Conservation (phyloP, 306 rosid species). For the Cucumis melo region DNA sequence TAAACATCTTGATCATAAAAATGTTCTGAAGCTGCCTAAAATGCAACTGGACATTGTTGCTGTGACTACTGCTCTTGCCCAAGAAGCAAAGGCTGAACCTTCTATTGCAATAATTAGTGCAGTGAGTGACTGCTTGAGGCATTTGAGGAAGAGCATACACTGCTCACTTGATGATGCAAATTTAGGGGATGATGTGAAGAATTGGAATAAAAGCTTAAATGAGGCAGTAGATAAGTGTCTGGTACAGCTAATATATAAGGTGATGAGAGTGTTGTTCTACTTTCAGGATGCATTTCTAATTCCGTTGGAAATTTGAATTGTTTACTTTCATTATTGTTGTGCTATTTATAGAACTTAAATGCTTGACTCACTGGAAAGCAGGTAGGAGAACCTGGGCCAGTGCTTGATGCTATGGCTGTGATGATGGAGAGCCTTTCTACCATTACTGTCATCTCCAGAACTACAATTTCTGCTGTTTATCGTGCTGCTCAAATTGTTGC, state of each 20-base stretch:
- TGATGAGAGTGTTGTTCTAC: conserved; percentile 8
- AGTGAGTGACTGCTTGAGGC: conserved; percentile 74
- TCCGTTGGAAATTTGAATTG: conserved; percentile 2
- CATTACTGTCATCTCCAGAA: conserved; percentile 49
- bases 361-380: conserved; percentile 28
- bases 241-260: conserved; percentile 68
- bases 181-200: conserved; percentile 29
- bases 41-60: conserved; percentile 77
- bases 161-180: conserved; percentile 50
- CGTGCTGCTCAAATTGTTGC: conserved; percentile 80
- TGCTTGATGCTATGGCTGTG: conserved; percentile 79
- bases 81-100: conserved; percentile 56
- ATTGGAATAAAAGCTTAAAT: conserved; percentile 54
- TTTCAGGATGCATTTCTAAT: not conserved
- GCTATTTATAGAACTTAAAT: conserved; percentile 1
- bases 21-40: conserved; percentile 55
- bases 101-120: conserved; percentile 63
- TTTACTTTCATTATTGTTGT: conserved; percentile 4
- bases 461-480: conserved; percentile 54
- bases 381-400: conserved; percentile 85
- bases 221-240: conserved; percentile 83
- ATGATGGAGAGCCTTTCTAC: conserved; percentile 72
- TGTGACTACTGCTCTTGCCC: conserved; percentile 63
- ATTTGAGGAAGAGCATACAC: conserved; percentile 70
- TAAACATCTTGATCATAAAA: conserved; percentile 88